Percentiles rank a stretch among this genome's conserved stretches.
These are phyloP conservation scores for Trypanosoma brucei DNA, from an alignment of 208 protist genomes.

Conservation along the genomic window DNA sequence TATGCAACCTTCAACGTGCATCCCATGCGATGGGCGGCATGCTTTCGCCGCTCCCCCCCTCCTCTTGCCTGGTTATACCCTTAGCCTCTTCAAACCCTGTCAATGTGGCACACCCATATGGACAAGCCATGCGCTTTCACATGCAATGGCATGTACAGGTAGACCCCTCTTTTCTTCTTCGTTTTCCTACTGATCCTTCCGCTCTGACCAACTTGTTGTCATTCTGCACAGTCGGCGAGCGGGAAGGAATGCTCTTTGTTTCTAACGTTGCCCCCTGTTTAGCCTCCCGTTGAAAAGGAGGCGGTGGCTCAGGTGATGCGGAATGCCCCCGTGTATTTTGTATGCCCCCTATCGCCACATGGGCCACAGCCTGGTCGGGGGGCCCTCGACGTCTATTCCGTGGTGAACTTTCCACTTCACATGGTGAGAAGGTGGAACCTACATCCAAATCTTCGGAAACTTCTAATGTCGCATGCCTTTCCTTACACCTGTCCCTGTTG, in stretches of 20 bases:
- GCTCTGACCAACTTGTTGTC: neutral
- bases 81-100: no score
- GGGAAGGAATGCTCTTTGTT: no score
- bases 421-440: constrained; percentile 6
- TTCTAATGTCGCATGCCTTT: neutral
- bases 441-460: constrained; percentile 5
- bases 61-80: no score
- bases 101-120: no score
- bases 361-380: neutral
- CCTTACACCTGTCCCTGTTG: neutral
- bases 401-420: constrained; percentile 2
- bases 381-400: neutral
- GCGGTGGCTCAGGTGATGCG: neutral
- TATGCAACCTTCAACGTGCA: no score
- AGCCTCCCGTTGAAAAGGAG: no score
- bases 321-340: neutral
- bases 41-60: no score
- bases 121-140: constrained; percentile 15
- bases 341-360: neutral
- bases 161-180: constrained; percentile 28
- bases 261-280: no score
- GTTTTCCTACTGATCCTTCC: neutral
- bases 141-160: constrained; percentile 54
- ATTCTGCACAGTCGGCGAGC: no score
- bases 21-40: no score